A percentile compares a stretch with the other conserved stretches of the same genome.
Conservation (phyloP, 2,329 filamentous ascomycete genomes). For the Incumbomyces lentus region DNA sequence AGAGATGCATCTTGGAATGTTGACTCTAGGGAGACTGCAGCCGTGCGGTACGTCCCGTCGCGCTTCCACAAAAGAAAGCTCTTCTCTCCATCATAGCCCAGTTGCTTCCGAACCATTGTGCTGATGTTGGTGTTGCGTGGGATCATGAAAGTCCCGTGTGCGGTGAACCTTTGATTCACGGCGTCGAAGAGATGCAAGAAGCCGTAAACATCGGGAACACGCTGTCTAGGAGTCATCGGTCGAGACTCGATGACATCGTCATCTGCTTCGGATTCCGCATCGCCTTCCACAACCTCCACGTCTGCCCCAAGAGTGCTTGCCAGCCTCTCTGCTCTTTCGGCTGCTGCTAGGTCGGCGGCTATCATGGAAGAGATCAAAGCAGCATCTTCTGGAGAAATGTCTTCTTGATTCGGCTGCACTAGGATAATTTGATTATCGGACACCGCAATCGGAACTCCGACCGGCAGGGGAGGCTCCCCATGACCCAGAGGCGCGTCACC, state of each 20-base stretch:
- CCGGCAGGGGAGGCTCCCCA: neutral
- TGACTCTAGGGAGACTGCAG: constrained; percentile 3
- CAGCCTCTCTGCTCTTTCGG: constrained; percentile 6
- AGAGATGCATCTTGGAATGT: constrained; percentile 17
- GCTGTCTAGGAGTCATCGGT: constrained; percentile 4
- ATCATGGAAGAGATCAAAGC: constrained; percentile 24
- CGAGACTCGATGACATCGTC: constrained; percentile 1
- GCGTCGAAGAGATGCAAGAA: constrained; percentile 45
- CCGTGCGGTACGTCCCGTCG: constrained; percentile 7
- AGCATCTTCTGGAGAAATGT: constrained; percentile 20
- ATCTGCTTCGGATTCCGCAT: neutral
- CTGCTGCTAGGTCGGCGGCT: constrained; percentile 8
- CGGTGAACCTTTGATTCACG: constrained; percentile 34
- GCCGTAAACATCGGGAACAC: constrained; percentile 30
- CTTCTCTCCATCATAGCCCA: constrained; percentile 29
- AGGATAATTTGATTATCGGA: constrained; percentile 6
- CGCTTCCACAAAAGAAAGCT: constrained; percentile 36
- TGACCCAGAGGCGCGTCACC: neutral
- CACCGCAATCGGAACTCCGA: constrained; percentile 2
- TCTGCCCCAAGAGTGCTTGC: neutral
- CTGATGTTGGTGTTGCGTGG: constrained; percentile 32
- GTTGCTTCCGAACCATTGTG: constrained; percentile 28
- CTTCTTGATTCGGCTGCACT: constrained; percentile 1
- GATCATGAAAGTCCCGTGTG: constrained; percentile 33
- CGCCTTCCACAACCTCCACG: neutral